phyloP scores from a whole-genome alignment of 306 rosid genomes.

The Vicia faba region DNA sequence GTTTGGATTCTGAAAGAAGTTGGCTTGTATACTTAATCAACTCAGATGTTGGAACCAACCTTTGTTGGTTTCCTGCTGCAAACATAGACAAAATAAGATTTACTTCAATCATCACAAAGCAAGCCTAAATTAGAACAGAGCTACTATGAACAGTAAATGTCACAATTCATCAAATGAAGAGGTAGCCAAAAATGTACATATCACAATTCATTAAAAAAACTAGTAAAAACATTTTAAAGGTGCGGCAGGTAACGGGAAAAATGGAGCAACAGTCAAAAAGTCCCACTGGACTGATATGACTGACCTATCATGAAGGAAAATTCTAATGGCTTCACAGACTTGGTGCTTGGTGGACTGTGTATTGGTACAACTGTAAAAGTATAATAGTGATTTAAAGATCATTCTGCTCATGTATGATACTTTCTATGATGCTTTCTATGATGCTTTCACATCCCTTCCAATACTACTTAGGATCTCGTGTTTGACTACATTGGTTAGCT shows the following conservation, averaged over 20 bases:
- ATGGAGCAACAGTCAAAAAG: no score
- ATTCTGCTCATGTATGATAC: not conserved
- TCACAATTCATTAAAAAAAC: not conserved
- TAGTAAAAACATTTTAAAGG: not conserved
- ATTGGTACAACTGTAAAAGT: not conserved
- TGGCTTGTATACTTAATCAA: slow-evolving; percentile 54
- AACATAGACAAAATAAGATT: slow-evolving; percentile 17
- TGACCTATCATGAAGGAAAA: not conserved
- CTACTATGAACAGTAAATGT: not conserved
- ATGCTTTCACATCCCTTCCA: not conserved
- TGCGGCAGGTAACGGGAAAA: not conserved
- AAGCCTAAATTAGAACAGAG: not conserved
- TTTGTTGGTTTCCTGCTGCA: slow-evolving; percentile 56
- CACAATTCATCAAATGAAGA: not conserved
- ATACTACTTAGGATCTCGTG: not conserved
- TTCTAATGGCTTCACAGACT: no score
- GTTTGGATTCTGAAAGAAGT: slow-evolving; percentile 59
- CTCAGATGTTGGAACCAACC: slow-evolving; percentile 60
- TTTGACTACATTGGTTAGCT: not conserved
- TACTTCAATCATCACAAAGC: not conserved
- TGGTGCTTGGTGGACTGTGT: no score
- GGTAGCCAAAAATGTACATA: not conserved
- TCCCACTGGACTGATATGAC: not conserved
- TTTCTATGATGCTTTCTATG: not conserved
- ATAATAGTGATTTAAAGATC: not conserved